These are phyloP conservation scores for Excoecaria cochinchinensis DNA, from an alignment of 345 rosid species.

Conservation along the genomic window DNA sequence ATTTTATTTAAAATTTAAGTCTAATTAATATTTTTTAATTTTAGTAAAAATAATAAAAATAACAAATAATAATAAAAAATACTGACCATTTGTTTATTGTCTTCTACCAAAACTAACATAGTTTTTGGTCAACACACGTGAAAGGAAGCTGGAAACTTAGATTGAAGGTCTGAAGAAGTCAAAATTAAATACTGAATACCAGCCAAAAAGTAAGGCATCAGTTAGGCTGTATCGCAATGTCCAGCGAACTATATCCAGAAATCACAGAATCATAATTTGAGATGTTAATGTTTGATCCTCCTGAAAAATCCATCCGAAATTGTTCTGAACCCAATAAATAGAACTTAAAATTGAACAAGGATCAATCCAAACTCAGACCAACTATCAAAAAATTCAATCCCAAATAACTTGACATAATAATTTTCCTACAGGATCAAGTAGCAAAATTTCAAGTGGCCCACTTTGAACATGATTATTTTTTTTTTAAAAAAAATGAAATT, in stretches of 20 bases:
- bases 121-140: background rate
- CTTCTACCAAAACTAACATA: background rate
- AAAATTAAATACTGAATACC: background rate
- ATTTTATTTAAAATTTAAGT: too few species aligned
- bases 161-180: background rate
- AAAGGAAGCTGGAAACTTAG: background rate
- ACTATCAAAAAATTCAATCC: too few species aligned
- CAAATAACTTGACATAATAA: too few species aligned
- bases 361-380: too few species aligned
- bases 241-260: background rate
- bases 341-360: too few species aligned
- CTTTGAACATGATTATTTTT: background rate
- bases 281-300: too few species aligned
- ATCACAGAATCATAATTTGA: background rate
- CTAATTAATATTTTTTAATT: too few species aligned
- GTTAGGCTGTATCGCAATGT: background rate
- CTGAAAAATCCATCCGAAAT: too few species aligned
- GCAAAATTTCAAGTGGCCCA: background rate
- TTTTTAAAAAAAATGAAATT: background rate
- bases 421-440: too few species aligned
- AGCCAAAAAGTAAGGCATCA: background rate
- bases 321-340: too few species aligned
- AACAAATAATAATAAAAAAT: background rate
- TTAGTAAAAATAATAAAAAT: too few species aligned
- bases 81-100: background rate